Percentiles rank a stretch among this genome's conserved stretches.
phyloP scores from a whole-genome alignment of 106 monocot species.

The Posidonia australis region DNA sequence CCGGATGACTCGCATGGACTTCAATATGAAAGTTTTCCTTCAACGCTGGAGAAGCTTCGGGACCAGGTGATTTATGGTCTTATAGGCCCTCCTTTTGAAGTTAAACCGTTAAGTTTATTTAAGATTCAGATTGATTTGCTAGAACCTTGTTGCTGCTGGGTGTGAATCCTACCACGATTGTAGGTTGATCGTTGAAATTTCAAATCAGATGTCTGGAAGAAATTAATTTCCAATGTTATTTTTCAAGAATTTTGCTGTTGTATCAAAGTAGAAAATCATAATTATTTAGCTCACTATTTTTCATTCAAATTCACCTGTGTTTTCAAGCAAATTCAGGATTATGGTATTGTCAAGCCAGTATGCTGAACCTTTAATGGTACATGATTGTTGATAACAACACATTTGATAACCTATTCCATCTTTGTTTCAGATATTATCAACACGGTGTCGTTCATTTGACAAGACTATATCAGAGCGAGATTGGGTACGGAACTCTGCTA shows the following conservation, averaged over 20 bases:
- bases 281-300: no score
- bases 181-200: no score
- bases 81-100: not conserved
- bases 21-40: slow-evolving; percentile 11
- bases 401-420: not conserved
- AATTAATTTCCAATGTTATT: no score
- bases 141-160: not conserved
- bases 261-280: no score
- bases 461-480: slow-evolving; percentile 15
- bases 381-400: no score
- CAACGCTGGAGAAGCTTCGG: slow-evolving; percentile 8
- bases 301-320: not conserved
- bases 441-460: slow-evolving; percentile 6
- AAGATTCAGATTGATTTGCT: no score
- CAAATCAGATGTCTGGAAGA: no score
- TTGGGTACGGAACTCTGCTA: slow-evolving; percentile 23
- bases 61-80: slow-evolving; percentile 8
- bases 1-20: slow-evolving; percentile 7
- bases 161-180: no score
- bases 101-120: not conserved
- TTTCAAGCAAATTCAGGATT: no score
- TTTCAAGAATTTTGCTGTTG: no score
- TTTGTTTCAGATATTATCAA: slow-evolving; percentile 14
- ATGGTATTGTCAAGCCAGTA: no score
- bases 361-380: no score